These are phyloP conservation scores for Aspergillus candidus DNA, from an alignment of 2,329 filamentous ascomycete species.

Conservation along the genomic window DNA sequence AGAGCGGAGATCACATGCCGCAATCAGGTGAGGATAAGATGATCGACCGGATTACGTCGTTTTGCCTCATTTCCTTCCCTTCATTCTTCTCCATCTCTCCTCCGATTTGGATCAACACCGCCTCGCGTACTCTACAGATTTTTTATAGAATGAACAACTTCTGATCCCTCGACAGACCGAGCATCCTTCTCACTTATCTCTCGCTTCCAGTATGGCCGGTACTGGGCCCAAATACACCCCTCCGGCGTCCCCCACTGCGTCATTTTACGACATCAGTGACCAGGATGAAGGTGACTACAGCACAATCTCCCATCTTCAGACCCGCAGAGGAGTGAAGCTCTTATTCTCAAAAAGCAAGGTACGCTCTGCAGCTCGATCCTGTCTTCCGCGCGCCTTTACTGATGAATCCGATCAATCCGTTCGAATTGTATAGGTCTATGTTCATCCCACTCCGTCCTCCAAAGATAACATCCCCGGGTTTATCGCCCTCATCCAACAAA, in stretches of 20 bases:
- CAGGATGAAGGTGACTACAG: constrained; percentile 94
- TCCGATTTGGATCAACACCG: not conserved
- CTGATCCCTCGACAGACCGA: not conserved
- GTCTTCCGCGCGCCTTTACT: not conserved
- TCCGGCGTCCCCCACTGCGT: constrained; percentile 59
- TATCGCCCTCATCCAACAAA: constrained; percentile 88
- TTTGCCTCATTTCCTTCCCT: constrained; percentile 3
- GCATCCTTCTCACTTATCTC: constrained; percentile 1
- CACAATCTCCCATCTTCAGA: constrained; percentile 75
- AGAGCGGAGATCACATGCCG: constrained; percentile 7
- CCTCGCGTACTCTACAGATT: not conserved
- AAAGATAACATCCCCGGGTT: constrained; percentile 96
- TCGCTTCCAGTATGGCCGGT: constrained; percentile 24
- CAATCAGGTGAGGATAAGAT: constrained; percentile 5
- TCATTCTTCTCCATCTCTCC: not conserved
- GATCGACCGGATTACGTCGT: constrained; percentile 10
- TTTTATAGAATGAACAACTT: not conserved
- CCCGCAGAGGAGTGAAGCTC: constrained; percentile 80
- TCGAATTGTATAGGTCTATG: constrained; percentile 63
- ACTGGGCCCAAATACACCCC: constrained; percentile 30
- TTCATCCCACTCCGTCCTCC: constrained; percentile 85
- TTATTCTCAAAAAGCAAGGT: constrained; percentile 97
- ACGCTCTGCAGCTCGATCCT: constrained; percentile 15
- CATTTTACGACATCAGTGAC: constrained; percentile 93
- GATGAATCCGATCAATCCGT: constrained; percentile 3